These are phyloP conservation scores for Suhomyces bokatorum DNA, from an alignment of 1,139 yeast species.

Conservation along the genomic window DNA sequence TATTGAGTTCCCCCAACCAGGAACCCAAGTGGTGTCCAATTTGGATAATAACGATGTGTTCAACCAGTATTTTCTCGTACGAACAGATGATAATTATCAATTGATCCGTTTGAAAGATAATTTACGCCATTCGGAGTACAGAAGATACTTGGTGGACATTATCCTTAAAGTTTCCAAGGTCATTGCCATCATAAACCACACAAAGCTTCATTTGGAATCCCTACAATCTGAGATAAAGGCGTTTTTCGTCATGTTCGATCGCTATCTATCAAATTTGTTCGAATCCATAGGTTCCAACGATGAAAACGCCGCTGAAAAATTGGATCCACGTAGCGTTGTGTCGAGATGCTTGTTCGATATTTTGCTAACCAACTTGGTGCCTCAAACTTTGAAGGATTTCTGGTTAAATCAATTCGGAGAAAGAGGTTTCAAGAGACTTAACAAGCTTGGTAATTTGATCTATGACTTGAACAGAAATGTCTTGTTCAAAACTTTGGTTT, in stretches of 20 bases:
- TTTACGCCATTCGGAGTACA: slow-evolving; percentile 10
- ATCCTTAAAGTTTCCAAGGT: slow-evolving; percentile 34
- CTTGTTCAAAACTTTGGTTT: slow-evolving; percentile 52
- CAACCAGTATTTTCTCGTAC: slow-evolving; percentile 32
- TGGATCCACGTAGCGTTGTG: slow-evolving; percentile 8
- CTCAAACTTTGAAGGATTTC: slow-evolving; percentile 38
- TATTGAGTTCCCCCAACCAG: slow-evolving; percentile 18
- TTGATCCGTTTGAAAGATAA: slow-evolving; percentile 19
- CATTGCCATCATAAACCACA: slow-evolving; percentile 28
- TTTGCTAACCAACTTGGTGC: slow-evolving; percentile 58
- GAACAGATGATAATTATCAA: slow-evolving; percentile 5
- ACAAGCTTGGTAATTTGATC: slow-evolving; percentile 47
- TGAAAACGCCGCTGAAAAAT: not conserved
- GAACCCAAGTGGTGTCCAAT: slow-evolving; percentile 17
- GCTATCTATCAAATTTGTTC: slow-evolving; percentile 34
- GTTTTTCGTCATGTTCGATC: slow-evolving; percentile 41
- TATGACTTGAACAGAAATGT: slow-evolving; percentile 51
- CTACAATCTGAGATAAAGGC: slow-evolving; percentile 42
- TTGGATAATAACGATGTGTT: slow-evolving; percentile 27
- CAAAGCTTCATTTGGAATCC: slow-evolving; percentile 40
- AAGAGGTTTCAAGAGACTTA: slow-evolving; percentile 63
- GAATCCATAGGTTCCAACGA: slow-evolving; percentile 20
- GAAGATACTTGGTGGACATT: slow-evolving; percentile 22
- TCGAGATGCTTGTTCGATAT: slow-evolving; percentile 44
- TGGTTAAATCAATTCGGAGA: slow-evolving; percentile 63